Evolutionary conservation across 1,284 basidiomycete genomes (phyloP), one percentile per base, ranked within the genome.

Genomic region (Microbotryum scabiosae): DNA sequence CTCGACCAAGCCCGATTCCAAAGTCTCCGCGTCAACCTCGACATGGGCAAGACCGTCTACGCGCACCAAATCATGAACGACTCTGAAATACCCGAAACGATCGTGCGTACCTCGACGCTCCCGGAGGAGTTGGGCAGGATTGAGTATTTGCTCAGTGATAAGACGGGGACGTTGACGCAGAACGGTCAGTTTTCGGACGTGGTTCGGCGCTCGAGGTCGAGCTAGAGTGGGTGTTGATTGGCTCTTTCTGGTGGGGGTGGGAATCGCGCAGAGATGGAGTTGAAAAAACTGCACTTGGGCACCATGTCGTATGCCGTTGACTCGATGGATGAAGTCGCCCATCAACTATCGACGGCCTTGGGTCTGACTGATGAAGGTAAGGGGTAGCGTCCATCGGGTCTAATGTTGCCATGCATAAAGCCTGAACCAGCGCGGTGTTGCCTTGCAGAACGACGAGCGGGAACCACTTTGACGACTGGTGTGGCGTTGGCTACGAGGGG

Each of bases 41-140:
- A 99, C 75, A 97, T 99, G 93, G 96, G 94, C 63, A 99, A 99
- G 78, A 97, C 93, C 0, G 89, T 97, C 48, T 98, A 98, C 71
- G 90, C 91, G 0, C 85, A 88, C 51, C 89, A 94, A 70, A 98
- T 98, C 63, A 91, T 93, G 85, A 85, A 82, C 62, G 96, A 99
- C 75, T 73, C 72, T 48, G 91, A 97, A 76, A 98, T 99, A 67
- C 90, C 90, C 1, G 84, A 85, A 53, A 97, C 96, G 2, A 94
- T 98, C 64, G 96, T 98, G 3, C 82, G 96, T 30, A 98, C 96
- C 3, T 91, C 88, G 70, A 99, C 96, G 0, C 79, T 99, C 4
- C 96, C 96, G 0, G 96, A 99, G 73, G 96, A 98, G 74, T 81
- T 98, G 6, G 96, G 96, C 7, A 80, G 94, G 47, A 93, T 99